Evolutionary conservation across 805 yeast genomes (phyloP), one percentile per base, ranked within the genome.

Genomic region (Maudiozyma bulderi): DNA sequence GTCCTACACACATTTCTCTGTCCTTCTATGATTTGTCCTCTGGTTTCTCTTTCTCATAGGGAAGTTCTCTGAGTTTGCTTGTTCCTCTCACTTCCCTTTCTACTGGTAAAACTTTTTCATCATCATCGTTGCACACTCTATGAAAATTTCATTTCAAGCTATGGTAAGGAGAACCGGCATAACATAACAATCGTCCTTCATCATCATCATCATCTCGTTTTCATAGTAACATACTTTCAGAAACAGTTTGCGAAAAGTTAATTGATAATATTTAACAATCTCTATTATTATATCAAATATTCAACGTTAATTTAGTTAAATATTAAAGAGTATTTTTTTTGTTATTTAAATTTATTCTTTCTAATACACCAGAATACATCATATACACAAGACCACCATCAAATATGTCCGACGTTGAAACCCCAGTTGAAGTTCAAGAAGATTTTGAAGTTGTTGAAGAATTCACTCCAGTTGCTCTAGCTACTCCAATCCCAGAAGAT

Each of bases 401-500:
- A 48, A 82, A 67, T 67, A 86, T 86, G 95, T 84, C 95, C 80
- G 91, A 84, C 83, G 86, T 78, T 71, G 85, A 81, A 79, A 80
- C 76, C 71, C 80, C 75, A 74, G 73, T 66, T 58, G 73, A 66
- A 65, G 69, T 59, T 57, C 76, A 76, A 73, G 87, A 82, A 74
- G 81, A 76, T 65, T 69, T 69, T 64, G 75, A 70, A 62, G 86
- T 84, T 72, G 86, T 85, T 72, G 84, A 85, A 72, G 95, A 87
- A 78, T 65, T 66, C 60, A 60, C 67, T 57, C 85, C 84, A 72
- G 81, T 76, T 64, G 84, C 78, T 74, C 82, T 87, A 74, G 96
- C 96, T 72, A 90, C 98, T 66, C 79, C 91, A 68, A 89, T 93
- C 72, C 98, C 99, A 76, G 88, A 84, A 73, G 97, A 88, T 48